Percentiles rank a stretch among this genome's conserved stretches.
Conservation (phyloP, 1,284 basidiomycete species). For the Rhizopogon parksii region DNA sequence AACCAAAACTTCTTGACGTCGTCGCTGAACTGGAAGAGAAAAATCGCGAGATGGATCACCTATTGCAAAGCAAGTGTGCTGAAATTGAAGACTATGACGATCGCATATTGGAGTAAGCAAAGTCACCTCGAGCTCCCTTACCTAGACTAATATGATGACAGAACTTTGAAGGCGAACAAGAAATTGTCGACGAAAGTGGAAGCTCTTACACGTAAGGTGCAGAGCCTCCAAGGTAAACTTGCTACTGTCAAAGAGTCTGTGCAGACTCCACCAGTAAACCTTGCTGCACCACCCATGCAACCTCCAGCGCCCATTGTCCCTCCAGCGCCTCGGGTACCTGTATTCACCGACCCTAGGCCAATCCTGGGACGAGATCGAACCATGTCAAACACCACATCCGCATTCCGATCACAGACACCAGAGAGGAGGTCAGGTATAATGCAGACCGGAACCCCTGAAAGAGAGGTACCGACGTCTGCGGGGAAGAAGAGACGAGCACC, state of each 20-base stretch:
- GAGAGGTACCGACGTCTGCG: slow-evolving; percentile 22
- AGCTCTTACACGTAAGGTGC: slow-evolving; percentile 60
- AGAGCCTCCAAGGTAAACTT: slow-evolving; percentile 61
- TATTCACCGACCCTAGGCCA: neutral
- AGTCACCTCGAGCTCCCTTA: slow-evolving; percentile 2
- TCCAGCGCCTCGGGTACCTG: neutral
- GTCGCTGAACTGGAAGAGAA: slow-evolving; percentile 59
- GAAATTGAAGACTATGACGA: slow-evolving; percentile 82
- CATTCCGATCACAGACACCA: slow-evolving; percentile 15
- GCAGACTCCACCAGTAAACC: slow-evolving; percentile 5
- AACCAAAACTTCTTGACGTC: slow-evolving; percentile 46
- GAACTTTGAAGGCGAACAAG: slow-evolving; percentile 73
- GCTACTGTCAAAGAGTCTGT: slow-evolving; percentile 39
- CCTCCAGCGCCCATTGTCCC: slow-evolving; percentile 6
- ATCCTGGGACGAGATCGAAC: neutral
- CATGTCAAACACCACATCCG: neutral
- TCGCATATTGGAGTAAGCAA: slow-evolving; percentile 63
- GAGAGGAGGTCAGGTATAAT: slow-evolving; percentile 39
- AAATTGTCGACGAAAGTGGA: slow-evolving; percentile 64
- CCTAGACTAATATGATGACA: slow-evolving; percentile 21
- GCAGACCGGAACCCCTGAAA: slow-evolving; percentile 43
- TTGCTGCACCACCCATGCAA: slow-evolving; percentile 10
- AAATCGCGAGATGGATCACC: slow-evolving; percentile 65
- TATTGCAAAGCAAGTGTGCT: slow-evolving; percentile 58
- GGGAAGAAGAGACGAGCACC: slow-evolving; percentile 67